These are phyloP conservation scores for Pontederia crassipes DNA, from an alignment of 176 grass and related monocot species.

Conservation along the genomic window DNA sequence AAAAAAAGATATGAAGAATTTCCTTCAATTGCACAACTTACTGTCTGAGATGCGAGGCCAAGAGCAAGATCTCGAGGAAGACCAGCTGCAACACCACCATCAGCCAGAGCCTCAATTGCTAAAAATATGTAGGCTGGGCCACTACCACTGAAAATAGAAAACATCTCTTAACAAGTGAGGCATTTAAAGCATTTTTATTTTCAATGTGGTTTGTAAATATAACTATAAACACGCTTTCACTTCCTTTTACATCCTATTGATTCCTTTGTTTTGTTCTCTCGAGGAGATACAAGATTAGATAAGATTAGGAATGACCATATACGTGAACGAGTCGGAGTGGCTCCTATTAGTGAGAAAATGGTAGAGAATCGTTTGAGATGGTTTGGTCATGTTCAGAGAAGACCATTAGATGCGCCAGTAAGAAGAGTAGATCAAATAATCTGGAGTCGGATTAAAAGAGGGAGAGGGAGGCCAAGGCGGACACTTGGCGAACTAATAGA, in stretches of 20 bases:
- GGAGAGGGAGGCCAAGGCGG: too few relatives aligned
- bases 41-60: conserved; percentile 86
- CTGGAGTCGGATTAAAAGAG: too few relatives aligned
- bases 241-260: not conserved
- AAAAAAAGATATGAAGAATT: not conserved
- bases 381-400: too few relatives aligned
- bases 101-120: conserved; percentile 93
- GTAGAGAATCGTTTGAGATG: too few relatives aligned
- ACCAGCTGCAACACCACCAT: conserved; percentile 96
- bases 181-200: not conserved
- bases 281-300: too few relatives aligned
- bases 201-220: not conserved
- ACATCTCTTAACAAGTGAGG: not conserved
- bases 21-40: conserved; percentile 25
- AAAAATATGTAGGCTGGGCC: conserved; percentile 93
- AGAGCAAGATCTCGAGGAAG: conserved; percentile 96
- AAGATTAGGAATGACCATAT: too few relatives aligned
- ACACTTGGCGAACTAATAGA: too few relatives aligned
- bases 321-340: too few relatives aligned
- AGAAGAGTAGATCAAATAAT: too few relatives aligned
- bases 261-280: too few relatives aligned
- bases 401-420: too few relatives aligned
- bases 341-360: too few relatives aligned
- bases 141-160: conserved; percentile 68
- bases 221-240: not conserved